Conservation (phyloP, 352 stramenopile genomes). For the Phytophthora megakarya region DNA sequence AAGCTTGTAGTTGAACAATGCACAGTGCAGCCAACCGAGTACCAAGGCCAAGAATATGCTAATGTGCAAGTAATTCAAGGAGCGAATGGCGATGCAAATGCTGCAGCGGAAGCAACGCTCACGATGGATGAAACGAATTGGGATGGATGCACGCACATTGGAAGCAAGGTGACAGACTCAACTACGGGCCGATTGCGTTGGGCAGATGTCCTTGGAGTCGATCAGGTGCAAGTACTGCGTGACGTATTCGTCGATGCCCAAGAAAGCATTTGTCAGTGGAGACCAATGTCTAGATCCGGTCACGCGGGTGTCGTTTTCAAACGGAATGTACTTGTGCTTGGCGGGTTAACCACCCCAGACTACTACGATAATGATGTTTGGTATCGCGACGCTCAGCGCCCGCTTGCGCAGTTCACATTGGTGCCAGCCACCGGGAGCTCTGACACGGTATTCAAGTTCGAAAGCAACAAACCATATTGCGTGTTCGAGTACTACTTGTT, state of each 20-base stretch:
- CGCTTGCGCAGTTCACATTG: conserved; percentile 57
- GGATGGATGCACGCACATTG: conserved; percentile 68
- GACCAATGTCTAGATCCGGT: conserved; percentile 60
- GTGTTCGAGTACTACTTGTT: conserved; percentile 95
- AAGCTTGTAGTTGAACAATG: conserved; percentile 63
- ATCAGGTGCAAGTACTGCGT: conserved; percentile 65
- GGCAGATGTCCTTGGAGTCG: conserved; percentile 64
- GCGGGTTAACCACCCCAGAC: conserved; percentile 64
- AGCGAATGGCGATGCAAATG: conserved; percentile 19
- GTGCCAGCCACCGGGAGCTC: conserved; percentile 55
- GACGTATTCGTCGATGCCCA: conserved; percentile 72
- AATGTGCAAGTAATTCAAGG: conserved; percentile 47
- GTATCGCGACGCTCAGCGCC: conserved; percentile 71
- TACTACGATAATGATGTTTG: conserved; percentile 88
- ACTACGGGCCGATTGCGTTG: conserved; percentile 54
- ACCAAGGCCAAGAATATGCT: conserved; percentile 55
- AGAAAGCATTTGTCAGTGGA: conserved; percentile 69
- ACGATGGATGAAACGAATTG: conserved; percentile 39
- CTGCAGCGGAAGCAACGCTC: conserved; percentile 10
- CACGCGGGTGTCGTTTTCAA: conserved; percentile 78
- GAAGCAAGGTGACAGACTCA: conserved; percentile 41
- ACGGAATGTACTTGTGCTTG: conserved; percentile 74
- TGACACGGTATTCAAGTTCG: conserved; percentile 88
- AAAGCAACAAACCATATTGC: conserved; percentile 85
- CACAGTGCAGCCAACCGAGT: conserved; percentile 45